A percentile compares a stretch with the other conserved stretches of the same genome.
Conservation (phyloP, 2,329 filamentous ascomycete species). For the Rasamsonia emersonii region DNA sequence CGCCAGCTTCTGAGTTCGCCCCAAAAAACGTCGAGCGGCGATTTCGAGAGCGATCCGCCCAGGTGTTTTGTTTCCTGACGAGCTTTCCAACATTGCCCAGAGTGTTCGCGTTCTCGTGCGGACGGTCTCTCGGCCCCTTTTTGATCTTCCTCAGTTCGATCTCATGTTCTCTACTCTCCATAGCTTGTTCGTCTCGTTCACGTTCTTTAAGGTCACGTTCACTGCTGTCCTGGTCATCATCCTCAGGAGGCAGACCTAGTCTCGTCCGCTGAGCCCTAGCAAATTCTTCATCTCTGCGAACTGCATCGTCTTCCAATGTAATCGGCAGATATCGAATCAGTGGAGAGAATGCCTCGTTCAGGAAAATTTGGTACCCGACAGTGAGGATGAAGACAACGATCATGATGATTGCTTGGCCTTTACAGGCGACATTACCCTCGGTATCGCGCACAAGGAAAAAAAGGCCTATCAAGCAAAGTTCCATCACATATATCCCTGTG, state of each 20-base stretch:
- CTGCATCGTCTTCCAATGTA: conserved; percentile 90
- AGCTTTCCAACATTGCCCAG: conserved; percentile 15
- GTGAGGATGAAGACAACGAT: conserved; percentile 66
- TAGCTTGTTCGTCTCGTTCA: conserved; percentile 31
- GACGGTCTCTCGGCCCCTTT: conserved; percentile 13
- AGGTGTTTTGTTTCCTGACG: conserved; percentile 22
- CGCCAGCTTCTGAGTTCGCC: conserved; percentile 21
- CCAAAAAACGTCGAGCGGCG: conserved; percentile 34
- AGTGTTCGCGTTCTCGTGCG: conserved; percentile 8
- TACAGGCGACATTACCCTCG: conserved; percentile 48
- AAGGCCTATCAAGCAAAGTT: conserved; percentile 77
- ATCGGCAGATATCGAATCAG: conserved; percentile 85
- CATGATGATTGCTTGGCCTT: conserved; percentile 77
- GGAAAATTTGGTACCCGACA: conserved; percentile 63
- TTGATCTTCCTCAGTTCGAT: conserved; percentile 38
- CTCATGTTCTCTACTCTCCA: conserved; percentile 37
- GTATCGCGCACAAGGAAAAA: conserved; percentile 70
- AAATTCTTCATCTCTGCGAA: conserved; percentile 83
- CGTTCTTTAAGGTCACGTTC: conserved; percentile 39
- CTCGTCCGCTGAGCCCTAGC: conserved; percentile 65
- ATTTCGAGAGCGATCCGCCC: conserved; percentile 35
- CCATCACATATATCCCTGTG: conserved; percentile 90
- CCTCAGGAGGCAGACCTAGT: conserved; percentile 51
- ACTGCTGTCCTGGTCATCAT: conserved; percentile 40
- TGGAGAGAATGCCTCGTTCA: conserved; percentile 77